A percentile compares a stretch with the other conserved stretches of the same genome.
Evolutionary conservation across 2,329 filamentous ascomycete genomes (phyloP).

Genomic region (Verticillium tricorpus): DNA sequence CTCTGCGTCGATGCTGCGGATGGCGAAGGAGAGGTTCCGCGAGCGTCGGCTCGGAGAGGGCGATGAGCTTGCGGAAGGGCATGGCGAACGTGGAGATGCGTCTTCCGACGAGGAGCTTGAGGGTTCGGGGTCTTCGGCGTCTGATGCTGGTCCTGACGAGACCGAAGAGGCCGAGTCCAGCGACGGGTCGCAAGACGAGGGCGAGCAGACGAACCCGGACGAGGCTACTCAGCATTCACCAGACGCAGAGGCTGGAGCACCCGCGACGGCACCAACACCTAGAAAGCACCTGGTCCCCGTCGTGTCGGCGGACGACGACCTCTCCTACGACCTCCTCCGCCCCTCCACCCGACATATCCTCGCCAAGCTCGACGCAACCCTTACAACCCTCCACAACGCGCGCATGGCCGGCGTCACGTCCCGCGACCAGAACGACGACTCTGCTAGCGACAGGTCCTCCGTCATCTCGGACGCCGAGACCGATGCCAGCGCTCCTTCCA

Average conservation of each 20-base stretch:
- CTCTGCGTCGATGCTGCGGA: conserved; percentile 58
- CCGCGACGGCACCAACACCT: neutral
- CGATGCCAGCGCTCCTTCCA: conserved; percentile 3
- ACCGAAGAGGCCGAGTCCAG: neutral
- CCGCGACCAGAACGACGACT: conserved; percentile 21
- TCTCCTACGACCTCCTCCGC: conserved; percentile 58
- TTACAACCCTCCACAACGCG: conserved; percentile 66
- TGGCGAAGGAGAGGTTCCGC: conserved; percentile 63
- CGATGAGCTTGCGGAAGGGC: neutral
- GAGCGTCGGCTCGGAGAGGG: conserved; percentile 22
- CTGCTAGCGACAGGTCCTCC: conserved; percentile 13
- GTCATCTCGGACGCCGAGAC: neutral
- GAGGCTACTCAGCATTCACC: conserved; percentile 7
- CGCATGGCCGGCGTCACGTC: conserved; percentile 45
- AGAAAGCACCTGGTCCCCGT: conserved; percentile 38
- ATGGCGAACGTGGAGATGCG: neutral
- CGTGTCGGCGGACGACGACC: conserved; percentile 66
- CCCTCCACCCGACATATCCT: conserved; percentile 70
- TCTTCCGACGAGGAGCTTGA: neutral
- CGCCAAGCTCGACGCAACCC: conserved; percentile 61
- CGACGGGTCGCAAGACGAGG: neutral
- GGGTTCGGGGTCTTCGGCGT: neutral
- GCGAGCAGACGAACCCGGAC: conserved; percentile 2
- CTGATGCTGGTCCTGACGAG: neutral
- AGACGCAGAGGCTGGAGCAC: conserved; percentile 2